Base-by-base conservation (phyloP, 495 filamentous ascomycete genomes). In the Hamigera avellanea region DNA sequence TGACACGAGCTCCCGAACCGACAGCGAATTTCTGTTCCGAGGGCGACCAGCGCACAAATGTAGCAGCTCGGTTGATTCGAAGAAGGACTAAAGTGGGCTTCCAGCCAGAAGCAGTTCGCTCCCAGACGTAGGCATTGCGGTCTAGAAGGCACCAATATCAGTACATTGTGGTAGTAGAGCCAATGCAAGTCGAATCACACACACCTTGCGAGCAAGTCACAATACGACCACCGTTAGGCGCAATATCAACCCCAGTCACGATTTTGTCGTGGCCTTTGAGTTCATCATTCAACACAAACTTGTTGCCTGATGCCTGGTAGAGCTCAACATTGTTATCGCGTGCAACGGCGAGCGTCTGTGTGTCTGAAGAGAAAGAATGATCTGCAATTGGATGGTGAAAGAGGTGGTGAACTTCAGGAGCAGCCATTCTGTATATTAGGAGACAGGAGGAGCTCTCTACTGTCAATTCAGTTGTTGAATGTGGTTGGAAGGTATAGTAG, bases 401-500 rank as follows among this genome's bases (percentile, higher is more conserved):
- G 37, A 98, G 83, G 53, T 95, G 91, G 61, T 98, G 85, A 34
- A 89, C 81, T 65, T 96, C 85, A 39, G 89, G 83, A 40, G 78
- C 48, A 31, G 82, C 69, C 89, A 95, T 96, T 48, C 32, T 69
- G 32, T 43, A 19, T n/a, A 6, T 27, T 3, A n/a, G 40, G 52
- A 59, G 84, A 84, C 89, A 95, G 91, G 91, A 98, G 89, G 76
- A 83, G 75, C 88, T 94, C 93, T 98, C 91, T 80, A 98, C 91
- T 95, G 93, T 75, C 84, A 74, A n/a, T 71, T 32, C 14, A 40
- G 28, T 17, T 19, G 39, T 33, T 32, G 31, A 27, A 28, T 34
- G 28, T 18, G 14, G 33, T 14, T 2, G 12, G 18, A 26, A 35
- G 31, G 10, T 32, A 34, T 19, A 32, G 31, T 29, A 9, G 13